A percentile compares a stretch with the other conserved stretches of the same genome.
Evolutionary conservation across 2,329 filamentous ascomycete species (phyloP).

Genomic region (Sporothrix euskadiensis): DNA sequence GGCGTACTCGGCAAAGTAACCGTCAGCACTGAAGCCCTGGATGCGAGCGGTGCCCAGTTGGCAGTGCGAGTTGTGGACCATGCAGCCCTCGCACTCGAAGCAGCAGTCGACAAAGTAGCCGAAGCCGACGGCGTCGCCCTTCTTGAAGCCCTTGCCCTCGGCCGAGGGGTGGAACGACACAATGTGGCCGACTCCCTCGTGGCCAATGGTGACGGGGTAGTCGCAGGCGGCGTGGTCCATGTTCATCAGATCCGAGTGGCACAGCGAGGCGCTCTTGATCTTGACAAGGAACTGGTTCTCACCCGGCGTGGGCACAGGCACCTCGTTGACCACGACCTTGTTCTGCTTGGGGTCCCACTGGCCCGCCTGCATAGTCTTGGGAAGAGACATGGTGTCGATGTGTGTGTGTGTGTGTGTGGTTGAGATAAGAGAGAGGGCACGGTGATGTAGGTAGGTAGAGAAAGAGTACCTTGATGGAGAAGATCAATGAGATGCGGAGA

Average conservation of each 20-base stretch:
- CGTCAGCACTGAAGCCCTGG: constrained; percentile 47
- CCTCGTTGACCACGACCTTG: constrained; percentile 39
- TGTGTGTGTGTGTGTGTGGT: background rate
- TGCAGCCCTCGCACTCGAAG: constrained; percentile 50
- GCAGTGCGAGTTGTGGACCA: constrained; percentile 47
- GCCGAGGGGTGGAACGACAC: constrained; percentile 42
- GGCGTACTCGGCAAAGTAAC: constrained; percentile 51
- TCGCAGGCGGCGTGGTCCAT: constrained; percentile 33
- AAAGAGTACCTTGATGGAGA: background rate
- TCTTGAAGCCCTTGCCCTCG: constrained; percentile 43
- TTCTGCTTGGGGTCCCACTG: constrained; percentile 30
- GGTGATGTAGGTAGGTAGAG: background rate
- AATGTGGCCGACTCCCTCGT: constrained; percentile 50
- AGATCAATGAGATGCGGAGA: background rate
- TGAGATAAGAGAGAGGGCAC: background rate
- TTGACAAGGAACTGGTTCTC: constrained; percentile 46
- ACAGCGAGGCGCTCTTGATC: constrained; percentile 41
- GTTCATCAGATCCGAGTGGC: constrained; percentile 39
- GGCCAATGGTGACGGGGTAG: constrained; percentile 41
- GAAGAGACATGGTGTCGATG: constrained; percentile 25
- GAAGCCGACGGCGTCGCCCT: constrained; percentile 49
- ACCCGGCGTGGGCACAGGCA: constrained; percentile 47
- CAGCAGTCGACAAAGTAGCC: constrained; percentile 49
- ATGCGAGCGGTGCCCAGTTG: constrained; percentile 43
- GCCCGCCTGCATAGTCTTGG: constrained; percentile 32